A percentile compares a stretch with the other conserved stretches of the same genome.
Evolutionary conservation across 169 alveolate species (phyloP).

Genomic region (Plasmodium gallinaceum): DNA sequence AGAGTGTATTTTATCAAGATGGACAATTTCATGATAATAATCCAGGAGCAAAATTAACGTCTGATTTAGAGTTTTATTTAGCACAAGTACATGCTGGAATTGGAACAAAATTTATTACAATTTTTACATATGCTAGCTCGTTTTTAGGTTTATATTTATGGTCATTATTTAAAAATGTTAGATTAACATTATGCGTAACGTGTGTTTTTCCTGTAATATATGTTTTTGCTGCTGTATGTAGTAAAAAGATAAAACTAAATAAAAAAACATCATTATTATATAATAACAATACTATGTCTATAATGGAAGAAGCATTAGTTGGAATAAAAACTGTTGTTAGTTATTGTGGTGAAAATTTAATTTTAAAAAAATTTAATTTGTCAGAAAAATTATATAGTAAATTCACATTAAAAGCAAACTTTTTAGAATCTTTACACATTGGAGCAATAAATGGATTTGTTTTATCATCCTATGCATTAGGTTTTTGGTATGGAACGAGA

Average conservation of each 20-base stretch:
- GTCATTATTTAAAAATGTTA: conserved; percentile 53
- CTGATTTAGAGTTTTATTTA: conserved; percentile 77
- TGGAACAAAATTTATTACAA: conserved; percentile 72
- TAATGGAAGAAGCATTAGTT: conserved; percentile 77
- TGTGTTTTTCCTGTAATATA: conserved; percentile 72
- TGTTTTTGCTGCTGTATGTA: conserved; percentile 43
- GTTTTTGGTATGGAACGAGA: conserved; percentile 81
- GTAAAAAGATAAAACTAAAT: conserved; percentile 44
- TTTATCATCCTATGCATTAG: conserved; percentile 75
- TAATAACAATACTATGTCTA: conserved; percentile 76
- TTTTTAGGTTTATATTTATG: conserved; percentile 62
- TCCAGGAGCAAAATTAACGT: conserved; percentile 72
- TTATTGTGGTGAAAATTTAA: conserved; percentile 76
- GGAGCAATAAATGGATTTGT: conserved; percentile 71
- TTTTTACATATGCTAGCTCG: conserved; percentile 74
- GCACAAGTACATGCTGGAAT: conserved; percentile 76
- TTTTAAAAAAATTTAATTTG: conserved; percentile 56
- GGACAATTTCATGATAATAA: conserved; percentile 78
- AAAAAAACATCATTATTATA: conserved; percentile 45
- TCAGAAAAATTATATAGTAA: conserved; percentile 65
- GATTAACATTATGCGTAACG: conserved; percentile 69
- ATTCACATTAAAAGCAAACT: conserved; percentile 56
- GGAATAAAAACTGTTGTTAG: conserved; percentile 78
- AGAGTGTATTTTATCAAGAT: conserved; percentile 77
- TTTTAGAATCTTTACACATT: conserved; percentile 58